Evolutionary conservation across 1,284 basidiomycete species (phyloP), one percentile per base, ranked within the genome.

Genomic region (Ganoderma lingzhi): DNA sequence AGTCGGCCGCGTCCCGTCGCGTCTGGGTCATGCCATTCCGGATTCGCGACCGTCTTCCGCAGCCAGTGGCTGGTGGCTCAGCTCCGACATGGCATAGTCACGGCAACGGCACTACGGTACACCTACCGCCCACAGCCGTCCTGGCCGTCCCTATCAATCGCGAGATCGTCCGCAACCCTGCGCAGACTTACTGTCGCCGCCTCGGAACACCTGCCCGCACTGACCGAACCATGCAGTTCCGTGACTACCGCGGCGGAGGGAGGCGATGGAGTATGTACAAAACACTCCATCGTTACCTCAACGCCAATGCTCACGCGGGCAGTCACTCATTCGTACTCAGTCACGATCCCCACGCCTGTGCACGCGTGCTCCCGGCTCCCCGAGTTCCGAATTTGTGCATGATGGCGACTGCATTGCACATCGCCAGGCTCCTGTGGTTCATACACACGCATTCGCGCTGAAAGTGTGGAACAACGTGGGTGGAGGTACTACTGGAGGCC

Each of bases 121-220:
- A 51, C 9, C 48, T 51, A 51, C 48, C 10, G 48, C 48, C 23
- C 23, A n/a, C 23, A 9, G 55, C 28, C 30, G 32, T 30, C 30
- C 56, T 58, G 8, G 30, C 32, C 56, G 6, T 37, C 58, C 35
- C 58, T 41, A 60, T 60, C 58, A 23, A 41, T 60, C 58, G 58
- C 35, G n/a, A n/a, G n/a, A 61, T 61, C 59, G 6, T 3, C 37
- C 23, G 39, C 35, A 2, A 41, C 15, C 37, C 23, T 51, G 48
- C 12, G 10, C 48, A 3, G 48, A 28, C 48, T 28, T n/a, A 51
- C 48, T 51, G 48, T 51, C 23, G 48, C 48, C 23, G 12, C 59
- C 8, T n/a, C 59, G 59, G 59, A 41, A 61, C 59, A 61, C 59
- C 59, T 61, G 41, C 23, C 59, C 59, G 59, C 59, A 61, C 23